Conservation (phyloP, 352 stramenopile species). For the Aphanomyces invadans region DNA sequence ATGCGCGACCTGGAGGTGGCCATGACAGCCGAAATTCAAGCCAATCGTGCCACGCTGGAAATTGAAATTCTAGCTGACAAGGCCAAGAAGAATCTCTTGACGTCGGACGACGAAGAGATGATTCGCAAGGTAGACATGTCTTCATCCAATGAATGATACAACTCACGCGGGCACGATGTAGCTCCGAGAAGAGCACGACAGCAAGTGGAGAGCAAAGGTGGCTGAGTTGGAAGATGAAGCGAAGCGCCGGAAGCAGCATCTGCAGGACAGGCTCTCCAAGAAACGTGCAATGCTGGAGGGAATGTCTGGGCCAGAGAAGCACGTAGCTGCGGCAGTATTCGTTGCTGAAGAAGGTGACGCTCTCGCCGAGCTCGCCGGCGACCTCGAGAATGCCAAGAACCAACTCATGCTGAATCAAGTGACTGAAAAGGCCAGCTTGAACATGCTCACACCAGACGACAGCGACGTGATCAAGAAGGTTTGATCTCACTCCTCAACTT, state of each 20-base stretch:
- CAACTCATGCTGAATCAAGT: slow-evolving; percentile 26
- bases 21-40: not conserved
- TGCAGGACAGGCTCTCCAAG: slow-evolving; percentile 36
- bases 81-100: slow-evolving; percentile 5
- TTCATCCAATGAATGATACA: no score
- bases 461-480: slow-evolving; percentile 6
- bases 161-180: no score
- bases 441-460: slow-evolving; percentile 22
- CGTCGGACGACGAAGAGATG: slow-evolving; percentile 7
- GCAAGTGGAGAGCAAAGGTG: not conserved
- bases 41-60: not conserved
- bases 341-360: slow-evolving; percentile 17
- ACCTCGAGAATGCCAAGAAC: not conserved
- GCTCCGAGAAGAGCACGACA: slow-evolving; percentile 1
- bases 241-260: not conserved
- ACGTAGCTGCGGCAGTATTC: not conserved
- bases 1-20: slow-evolving; percentile 27
- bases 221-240: not conserved
- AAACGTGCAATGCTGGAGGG: slow-evolving; percentile 25
- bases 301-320: slow-evolving; percentile 10
- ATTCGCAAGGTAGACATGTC: slow-evolving; percentile 22
- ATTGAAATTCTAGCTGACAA: slow-evolving; percentile 2
- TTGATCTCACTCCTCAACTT: no score
- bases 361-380: not conserved
- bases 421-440: slow-evolving; percentile 30